A percentile compares a stretch with the other conserved stretches of the same genome.
Evolutionary conservation across 2,329 filamentous ascomycete species (phyloP).

Genomic region (Ceratocystiopsis brevicomis): DNA sequence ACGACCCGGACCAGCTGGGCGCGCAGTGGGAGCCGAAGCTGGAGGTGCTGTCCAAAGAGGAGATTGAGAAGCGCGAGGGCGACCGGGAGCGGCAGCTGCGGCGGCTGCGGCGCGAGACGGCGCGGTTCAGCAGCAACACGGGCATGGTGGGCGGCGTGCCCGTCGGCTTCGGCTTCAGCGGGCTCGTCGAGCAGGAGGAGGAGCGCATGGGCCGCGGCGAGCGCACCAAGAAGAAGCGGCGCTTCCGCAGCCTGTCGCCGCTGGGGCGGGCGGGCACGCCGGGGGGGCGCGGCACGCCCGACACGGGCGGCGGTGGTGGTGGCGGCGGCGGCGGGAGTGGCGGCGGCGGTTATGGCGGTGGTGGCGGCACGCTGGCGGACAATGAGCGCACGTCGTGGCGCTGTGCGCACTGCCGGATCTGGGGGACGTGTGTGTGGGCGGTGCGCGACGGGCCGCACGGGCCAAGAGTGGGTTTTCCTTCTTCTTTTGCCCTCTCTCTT

Average conservation of each 20-base stretch:
- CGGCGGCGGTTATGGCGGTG: conserved; percentile 37
- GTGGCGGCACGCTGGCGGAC: conserved; percentile 48
- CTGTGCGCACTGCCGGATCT: conserved; percentile 72
- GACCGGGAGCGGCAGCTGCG: conserved; percentile 84
- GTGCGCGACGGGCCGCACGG: conserved; percentile 80
- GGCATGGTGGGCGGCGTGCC: conserved; percentile 65
- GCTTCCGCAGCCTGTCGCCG: conserved; percentile 78
- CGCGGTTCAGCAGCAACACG: conserved; percentile 71
- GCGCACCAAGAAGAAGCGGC: conserved; percentile 83
- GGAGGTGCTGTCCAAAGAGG: conserved; percentile 71
- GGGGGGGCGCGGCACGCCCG: conserved; percentile 61
- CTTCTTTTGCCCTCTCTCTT: background rate
- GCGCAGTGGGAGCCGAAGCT: conserved; percentile 73
- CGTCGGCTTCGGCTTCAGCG: conserved; percentile 29
- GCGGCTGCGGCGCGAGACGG: conserved; percentile 73
- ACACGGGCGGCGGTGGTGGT: conserved; percentile 48
- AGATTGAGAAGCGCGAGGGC: conserved; percentile 92
- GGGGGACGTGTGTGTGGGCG: conserved; percentile 84
- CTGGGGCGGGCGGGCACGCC: conserved; percentile 48
- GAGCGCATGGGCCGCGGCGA: conserved; percentile 84
- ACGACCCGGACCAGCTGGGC: conserved; percentile 76
- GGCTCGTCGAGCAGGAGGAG: conserved; percentile 40
- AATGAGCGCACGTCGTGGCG: conserved; percentile 69
- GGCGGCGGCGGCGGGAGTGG: conserved; percentile 35
- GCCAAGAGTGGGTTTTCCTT: conserved; percentile 44